These are phyloP conservation scores for Globisporangium nagaii DNA, from an alignment of 352 stramenopile genomes.

Conservation along the genomic window DNA sequence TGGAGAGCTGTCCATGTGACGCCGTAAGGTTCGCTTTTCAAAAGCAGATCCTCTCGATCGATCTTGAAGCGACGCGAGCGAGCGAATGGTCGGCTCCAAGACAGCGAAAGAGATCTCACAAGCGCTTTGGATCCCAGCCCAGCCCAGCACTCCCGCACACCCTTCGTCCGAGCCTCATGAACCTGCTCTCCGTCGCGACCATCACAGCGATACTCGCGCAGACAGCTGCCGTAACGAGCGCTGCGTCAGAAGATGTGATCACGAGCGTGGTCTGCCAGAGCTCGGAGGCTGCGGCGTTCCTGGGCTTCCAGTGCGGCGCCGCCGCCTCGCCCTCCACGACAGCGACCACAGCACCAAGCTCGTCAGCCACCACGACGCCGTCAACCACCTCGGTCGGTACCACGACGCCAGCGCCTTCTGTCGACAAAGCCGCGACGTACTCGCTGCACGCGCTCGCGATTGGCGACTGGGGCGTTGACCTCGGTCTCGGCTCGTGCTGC, in stretches of 20 bases:
- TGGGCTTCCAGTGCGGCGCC: slow-evolving; percentile 41
- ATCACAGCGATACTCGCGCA: slow-evolving; percentile 3
- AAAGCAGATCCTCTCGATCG: neutral
- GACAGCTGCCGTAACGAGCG: neutral
- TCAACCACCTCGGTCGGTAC: slow-evolving; percentile 10
- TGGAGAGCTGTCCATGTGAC: no score
- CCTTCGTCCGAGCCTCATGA: neutral
- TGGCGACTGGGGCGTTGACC: slow-evolving; percentile 61
- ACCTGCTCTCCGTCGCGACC: neutral
- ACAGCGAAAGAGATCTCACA: no score
- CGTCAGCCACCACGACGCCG: neutral
- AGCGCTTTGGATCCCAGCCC: neutral
- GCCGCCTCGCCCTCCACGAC: neutral
- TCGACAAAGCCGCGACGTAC: slow-evolving; percentile 39
- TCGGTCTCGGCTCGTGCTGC: slow-evolving; percentile 63
- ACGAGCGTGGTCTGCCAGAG: slow-evolving; percentile 36
- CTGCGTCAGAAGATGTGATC: slow-evolving; percentile 23
- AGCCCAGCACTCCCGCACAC: neutral
- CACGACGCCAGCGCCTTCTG: slow-evolving; percentile 11
- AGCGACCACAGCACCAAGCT: neutral
- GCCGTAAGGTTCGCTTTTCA: no score
- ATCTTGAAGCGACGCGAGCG: slow-evolving; percentile 7
- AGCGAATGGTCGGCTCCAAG: neutral
- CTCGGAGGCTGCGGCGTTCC: slow-evolving; percentile 25
- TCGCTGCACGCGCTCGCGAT: slow-evolving; percentile 60